These are phyloP conservation scores for Ascoidea rubescens DNA, from an alignment of 805 yeast genomes.

Conservation along the genomic window DNA sequence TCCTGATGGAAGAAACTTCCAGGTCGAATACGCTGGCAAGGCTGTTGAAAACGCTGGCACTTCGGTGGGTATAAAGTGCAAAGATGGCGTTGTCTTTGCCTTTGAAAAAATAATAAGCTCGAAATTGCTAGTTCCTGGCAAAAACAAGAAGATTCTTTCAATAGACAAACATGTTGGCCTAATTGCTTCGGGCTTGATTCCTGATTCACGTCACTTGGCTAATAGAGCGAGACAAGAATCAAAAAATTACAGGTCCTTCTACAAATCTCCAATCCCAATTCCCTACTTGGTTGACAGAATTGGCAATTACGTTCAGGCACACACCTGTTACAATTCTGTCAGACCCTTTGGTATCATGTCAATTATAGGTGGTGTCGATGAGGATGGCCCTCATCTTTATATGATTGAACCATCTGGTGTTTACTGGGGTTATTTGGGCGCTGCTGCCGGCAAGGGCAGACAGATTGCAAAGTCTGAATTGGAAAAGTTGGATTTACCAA, in stretches of 20 bases:
- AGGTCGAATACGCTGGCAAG: slow-evolving; percentile 93
- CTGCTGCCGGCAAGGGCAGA: slow-evolving; percentile 97
- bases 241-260: slow-evolving; percentile 57
- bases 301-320: slow-evolving; percentile 87
- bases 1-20: slow-evolving; percentile 88
- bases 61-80: slow-evolving; percentile 80
- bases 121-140: slow-evolving; percentile 76
- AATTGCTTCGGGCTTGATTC: slow-evolving; percentile 86
- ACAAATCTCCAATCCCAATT: slow-evolving; percentile 64
- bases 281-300: slow-evolving; percentile 76
- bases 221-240: slow-evolving; percentile 90
- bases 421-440: slow-evolving; percentile 95
- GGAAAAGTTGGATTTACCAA: slow-evolving; percentile 71
- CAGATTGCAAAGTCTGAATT: slow-evolving; percentile 96
- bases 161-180: slow-evolving; percentile 91
- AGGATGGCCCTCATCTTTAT: slow-evolving; percentile 79
- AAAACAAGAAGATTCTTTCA: slow-evolving; percentile 83
- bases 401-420: slow-evolving; percentile 97
- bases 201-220: slow-evolving; percentile 93
- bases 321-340: slow-evolving; percentile 90
- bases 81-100: slow-evolving; percentile 93
- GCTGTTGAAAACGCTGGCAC: slow-evolving; percentile 98
- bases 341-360: slow-evolving; percentile 95
- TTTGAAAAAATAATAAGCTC: slow-evolving; percentile 88
- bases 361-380: slow-evolving; percentile 88